Evolutionary conservation across 805 yeast genomes (phyloP).

Genomic region (Pichia insulana): DNA sequence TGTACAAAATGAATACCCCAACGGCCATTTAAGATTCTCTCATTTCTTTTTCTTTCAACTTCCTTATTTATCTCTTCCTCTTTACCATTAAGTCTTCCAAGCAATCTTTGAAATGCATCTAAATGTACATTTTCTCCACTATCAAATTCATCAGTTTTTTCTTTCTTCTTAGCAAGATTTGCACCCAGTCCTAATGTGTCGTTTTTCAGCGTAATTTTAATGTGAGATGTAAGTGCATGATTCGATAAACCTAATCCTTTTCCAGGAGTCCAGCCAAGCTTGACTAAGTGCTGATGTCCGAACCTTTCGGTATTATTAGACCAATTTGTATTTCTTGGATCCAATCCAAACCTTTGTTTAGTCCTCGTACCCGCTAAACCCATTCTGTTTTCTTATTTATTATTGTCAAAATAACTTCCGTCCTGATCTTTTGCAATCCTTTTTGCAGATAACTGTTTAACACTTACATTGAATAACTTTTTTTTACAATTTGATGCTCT

Average conservation of each 20-base stretch:
- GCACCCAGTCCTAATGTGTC: slow-evolving; percentile 89
- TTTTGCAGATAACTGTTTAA: no score
- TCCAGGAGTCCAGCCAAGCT: slow-evolving; percentile 91
- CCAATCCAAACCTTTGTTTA: slow-evolving; percentile 80
- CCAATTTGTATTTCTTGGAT: slow-evolving; percentile 94
- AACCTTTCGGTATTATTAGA: slow-evolving; percentile 75
- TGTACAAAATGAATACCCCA: slow-evolving; percentile 84
- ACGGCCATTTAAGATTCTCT: slow-evolving; percentile 68
- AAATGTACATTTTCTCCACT: slow-evolving; percentile 83
- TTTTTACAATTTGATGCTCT: neutral
- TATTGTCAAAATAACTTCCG: no score
- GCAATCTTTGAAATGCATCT: slow-evolving; percentile 84
- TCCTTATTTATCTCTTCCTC: slow-evolving; percentile 58
- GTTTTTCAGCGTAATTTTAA: slow-evolving; percentile 72
- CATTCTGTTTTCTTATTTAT: no score
- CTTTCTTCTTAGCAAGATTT: slow-evolving; percentile 39
- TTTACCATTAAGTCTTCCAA: slow-evolving; percentile 85
- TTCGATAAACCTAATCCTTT: slow-evolving; percentile 69
- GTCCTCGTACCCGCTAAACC: slow-evolving; percentile 75
- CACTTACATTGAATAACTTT: no score
- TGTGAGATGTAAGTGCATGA: slow-evolving; percentile 68
- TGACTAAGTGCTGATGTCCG: slow-evolving; percentile 78
- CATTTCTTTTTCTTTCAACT: slow-evolving; percentile 58
- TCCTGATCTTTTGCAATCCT: no score
- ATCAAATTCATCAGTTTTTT: slow-evolving; percentile 59